These are phyloP conservation scores for Tilletia horrida DNA, from an alignment of 1,284 basidiomycete genomes.

Conservation along the genomic window DNA sequence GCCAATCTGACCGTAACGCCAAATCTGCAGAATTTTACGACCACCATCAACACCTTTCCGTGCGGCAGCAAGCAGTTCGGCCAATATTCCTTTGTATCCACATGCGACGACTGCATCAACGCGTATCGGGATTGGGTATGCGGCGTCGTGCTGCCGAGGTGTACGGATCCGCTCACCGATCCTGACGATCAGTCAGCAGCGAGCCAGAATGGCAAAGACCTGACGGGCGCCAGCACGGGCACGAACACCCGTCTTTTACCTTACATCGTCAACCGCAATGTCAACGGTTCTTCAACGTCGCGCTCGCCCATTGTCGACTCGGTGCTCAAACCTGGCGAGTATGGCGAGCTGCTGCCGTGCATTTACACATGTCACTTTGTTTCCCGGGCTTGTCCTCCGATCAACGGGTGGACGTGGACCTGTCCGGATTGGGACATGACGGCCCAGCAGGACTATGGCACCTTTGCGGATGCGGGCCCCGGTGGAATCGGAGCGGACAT, in stretches of 20 bases:
- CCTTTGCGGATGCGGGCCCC: conserved; percentile 47
- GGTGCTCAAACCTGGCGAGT: conserved; percentile 35
- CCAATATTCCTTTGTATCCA: conserved; percentile 55
- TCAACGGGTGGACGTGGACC: conserved; percentile 38
- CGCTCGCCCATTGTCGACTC: conserved; percentile 46
- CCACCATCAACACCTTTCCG: conserved; percentile 56
- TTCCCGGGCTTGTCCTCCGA: conserved; percentile 44
- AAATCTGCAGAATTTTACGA: conserved; percentile 54
- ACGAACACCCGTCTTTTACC: conserved; percentile 42
- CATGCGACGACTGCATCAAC: conserved; percentile 53
- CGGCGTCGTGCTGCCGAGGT: conserved; percentile 56
- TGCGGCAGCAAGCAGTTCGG: conserved; percentile 53
- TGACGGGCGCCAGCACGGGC: conserved; percentile 40
- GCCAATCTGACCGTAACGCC: conserved; percentile 50
- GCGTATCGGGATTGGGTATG: conserved; percentile 57
- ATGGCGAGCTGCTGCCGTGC: conserved; percentile 53
- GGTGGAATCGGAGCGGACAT: conserved; percentile 41
- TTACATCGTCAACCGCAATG: conserved; percentile 50
- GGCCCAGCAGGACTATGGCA: conserved; percentile 50
- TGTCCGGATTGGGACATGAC: conserved; percentile 52
- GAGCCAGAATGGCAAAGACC: conserved; percentile 33
- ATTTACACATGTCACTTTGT: conserved; percentile 52
- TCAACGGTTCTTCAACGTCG: conserved; percentile 26
- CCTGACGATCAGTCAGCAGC: conserved; percentile 36
- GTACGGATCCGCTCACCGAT: conserved; percentile 49